Conservation (phyloP, 495 filamentous ascomycete genomes). For the Xylaria scruposa region DNA sequence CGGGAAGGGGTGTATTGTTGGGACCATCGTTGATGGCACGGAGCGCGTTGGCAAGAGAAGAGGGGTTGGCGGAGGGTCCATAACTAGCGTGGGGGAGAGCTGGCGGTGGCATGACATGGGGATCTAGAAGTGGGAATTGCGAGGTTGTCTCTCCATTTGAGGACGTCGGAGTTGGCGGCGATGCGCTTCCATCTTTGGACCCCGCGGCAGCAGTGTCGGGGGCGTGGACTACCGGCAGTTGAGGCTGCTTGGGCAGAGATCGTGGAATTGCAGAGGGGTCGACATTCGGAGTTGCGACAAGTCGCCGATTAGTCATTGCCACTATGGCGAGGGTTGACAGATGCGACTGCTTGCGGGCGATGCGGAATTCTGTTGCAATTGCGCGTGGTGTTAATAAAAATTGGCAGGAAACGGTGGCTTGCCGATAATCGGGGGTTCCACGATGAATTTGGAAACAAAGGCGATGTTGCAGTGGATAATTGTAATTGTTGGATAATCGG, state of each 20-base stretch:
- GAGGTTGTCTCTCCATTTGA: conserved; percentile 29
- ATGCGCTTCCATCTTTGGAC: conserved; percentile 30
- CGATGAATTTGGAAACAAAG: background rate
- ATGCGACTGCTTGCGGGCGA: conserved; percentile 44
- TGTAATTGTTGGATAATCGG: background rate
- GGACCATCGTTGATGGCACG: conserved; percentile 45
- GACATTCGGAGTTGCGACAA: conserved; percentile 42
- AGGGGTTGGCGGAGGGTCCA: conserved; percentile 39
- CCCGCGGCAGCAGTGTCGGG: conserved; percentile 23
- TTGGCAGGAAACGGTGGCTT: background rate
- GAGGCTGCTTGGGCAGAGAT: conserved; percentile 33
- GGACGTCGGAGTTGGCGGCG: conserved; percentile 38
- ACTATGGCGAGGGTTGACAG: conserved; percentile 56
- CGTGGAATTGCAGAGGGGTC: conserved; percentile 34
- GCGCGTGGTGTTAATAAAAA: conserved; percentile 16
- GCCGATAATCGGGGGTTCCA: conserved; percentile 24
- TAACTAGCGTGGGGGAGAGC: conserved; percentile 38
- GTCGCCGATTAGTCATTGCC: conserved; percentile 56
- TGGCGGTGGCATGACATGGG: conserved; percentile 29
- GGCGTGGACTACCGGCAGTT: conserved; percentile 30
- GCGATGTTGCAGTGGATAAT: conserved; percentile 4
- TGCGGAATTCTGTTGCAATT: conserved; percentile 28
- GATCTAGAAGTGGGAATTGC: conserved; percentile 19
- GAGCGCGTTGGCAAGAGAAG: conserved; percentile 45
- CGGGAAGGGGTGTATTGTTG: conserved; percentile 22